These are phyloP conservation scores for Mycosphaerella sp. DNA, from an alignment of 2,329 filamentous ascomycete species.

Conservation along the genomic window DNA sequence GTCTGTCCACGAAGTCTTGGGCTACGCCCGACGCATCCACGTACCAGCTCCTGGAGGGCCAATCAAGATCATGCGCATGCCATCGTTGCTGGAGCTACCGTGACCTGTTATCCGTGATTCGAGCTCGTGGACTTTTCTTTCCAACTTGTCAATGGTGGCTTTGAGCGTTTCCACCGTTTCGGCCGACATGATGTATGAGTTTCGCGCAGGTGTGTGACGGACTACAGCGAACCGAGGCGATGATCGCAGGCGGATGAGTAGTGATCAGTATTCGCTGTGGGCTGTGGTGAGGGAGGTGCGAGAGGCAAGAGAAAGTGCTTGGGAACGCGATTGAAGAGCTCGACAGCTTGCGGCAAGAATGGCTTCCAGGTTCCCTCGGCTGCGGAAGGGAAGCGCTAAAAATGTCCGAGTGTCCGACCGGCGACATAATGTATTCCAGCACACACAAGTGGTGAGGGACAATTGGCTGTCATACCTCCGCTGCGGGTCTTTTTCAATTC, in stretches of 20 bases:
- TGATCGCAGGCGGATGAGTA: background rate
- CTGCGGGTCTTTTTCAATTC: background rate
- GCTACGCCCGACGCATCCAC: constrained; percentile 32
- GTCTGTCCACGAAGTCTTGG: background rate
- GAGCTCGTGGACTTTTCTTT: constrained; percentile 77
- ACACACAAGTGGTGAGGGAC: background rate
- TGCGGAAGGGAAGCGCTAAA: too few relatives aligned
- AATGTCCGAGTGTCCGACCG: background rate
- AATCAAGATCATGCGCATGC: constrained; percentile 95
- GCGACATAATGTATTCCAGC: background rate
- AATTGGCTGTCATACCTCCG: background rate
- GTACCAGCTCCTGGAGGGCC: constrained; percentile 94
- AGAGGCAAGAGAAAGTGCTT: background rate
- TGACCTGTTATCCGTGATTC: constrained; percentile 60
- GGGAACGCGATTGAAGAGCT: background rate
- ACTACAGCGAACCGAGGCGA: constrained; percentile 6
- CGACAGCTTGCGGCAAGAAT: background rate
- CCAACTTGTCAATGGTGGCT: constrained; percentile 74
- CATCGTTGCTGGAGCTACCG: constrained; percentile 44
- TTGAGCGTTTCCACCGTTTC: constrained; percentile 51
- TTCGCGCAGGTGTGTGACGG: constrained; percentile 10
- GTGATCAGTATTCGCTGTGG: background rate
- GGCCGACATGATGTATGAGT: constrained; percentile 17
- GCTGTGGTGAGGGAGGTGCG: background rate
- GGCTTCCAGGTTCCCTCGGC: background rate